Evolutionary conservation across 2,329 filamentous ascomycete genomes (phyloP).

Genomic region (Diplodia scrobiculata): DNA sequence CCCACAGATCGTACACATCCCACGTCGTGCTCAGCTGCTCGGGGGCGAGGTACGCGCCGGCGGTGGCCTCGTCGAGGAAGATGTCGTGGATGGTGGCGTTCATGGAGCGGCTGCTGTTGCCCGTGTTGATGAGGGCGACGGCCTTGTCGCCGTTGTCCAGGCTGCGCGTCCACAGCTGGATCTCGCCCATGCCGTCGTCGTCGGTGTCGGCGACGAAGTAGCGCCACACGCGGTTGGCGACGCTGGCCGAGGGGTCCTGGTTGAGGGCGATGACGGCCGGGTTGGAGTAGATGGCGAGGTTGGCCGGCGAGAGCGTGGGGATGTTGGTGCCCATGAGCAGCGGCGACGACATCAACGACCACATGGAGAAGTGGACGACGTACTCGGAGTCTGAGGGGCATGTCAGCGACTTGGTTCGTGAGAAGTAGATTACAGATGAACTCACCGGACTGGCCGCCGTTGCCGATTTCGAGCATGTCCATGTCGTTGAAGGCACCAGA

Average conservation of each 20-base stretch:
- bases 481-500: conserved; percentile 54
- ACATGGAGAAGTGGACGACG: conserved; percentile 53
- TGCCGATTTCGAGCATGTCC: conserved; percentile 55
- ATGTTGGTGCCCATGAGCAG: conserved; percentile 54
- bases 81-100: conserved; percentile 57
- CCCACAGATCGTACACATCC: conserved; percentile 61
- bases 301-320: conserved; percentile 44
- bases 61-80: conserved; percentile 53
- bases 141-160: conserved; percentile 53
- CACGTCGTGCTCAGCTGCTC: conserved; percentile 49
- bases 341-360: conserved; percentile 53
- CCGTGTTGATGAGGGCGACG: conserved; percentile 57
- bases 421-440: background rate
- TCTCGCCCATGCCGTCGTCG: conserved; percentile 50
- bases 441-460: conserved; percentile 41
- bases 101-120: conserved; percentile 49
- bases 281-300: conserved; percentile 52
- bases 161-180: conserved; percentile 55
- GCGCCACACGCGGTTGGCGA: conserved; percentile 51
- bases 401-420: background rate
- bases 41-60: conserved; percentile 45
- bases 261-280: conserved; percentile 55
- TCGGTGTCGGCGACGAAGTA: conserved; percentile 48
- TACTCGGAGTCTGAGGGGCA: conserved; percentile 47
- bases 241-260: conserved; percentile 50